These are phyloP conservation scores for Globisporangium radiosum DNA, from an alignment of 352 stramenopile species.

Conservation along the genomic window DNA sequence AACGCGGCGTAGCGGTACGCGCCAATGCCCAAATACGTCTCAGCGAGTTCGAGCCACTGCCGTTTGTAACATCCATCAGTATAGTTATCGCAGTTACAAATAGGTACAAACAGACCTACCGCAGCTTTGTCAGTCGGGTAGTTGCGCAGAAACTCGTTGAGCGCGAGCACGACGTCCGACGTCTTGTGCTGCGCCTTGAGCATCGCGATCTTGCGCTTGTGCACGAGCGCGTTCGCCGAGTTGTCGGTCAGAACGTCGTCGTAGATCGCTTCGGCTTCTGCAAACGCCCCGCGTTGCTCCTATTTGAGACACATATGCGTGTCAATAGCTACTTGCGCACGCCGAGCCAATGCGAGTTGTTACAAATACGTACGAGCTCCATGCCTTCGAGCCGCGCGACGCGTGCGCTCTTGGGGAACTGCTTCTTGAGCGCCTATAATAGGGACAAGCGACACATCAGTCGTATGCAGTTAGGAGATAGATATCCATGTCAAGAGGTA, in stretches of 20 bases:
- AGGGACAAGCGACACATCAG: background rate
- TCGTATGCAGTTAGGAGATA: background rate
- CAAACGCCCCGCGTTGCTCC: slow-evolving; percentile 48
- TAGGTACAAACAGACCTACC: slow-evolving; percentile 18
- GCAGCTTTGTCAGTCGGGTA: slow-evolving; percentile 52
- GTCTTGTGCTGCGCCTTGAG: slow-evolving; percentile 63
- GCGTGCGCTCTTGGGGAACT: slow-evolving; percentile 57
- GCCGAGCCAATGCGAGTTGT: background rate
- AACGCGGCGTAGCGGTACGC: slow-evolving; percentile 56
- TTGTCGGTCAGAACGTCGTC: slow-evolving; percentile 50
- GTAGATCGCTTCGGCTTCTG: slow-evolving; percentile 51
- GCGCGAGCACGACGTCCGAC: slow-evolving; percentile 36
- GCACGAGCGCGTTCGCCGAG: slow-evolving; percentile 46
- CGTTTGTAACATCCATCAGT: no score
- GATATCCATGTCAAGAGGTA: background rate
- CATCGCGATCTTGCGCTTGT: slow-evolving; percentile 61
- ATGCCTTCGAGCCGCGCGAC: slow-evolving; percentile 54
- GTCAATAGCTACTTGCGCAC: background rate
- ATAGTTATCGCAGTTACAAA: no score
- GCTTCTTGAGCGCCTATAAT: slow-evolving; percentile 30
- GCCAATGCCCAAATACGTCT: slow-evolving; percentile 46
- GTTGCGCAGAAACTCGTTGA: slow-evolving; percentile 52
- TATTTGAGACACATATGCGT: background rate
- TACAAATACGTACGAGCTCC: slow-evolving; percentile 20
- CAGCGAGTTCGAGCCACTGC: slow-evolving; percentile 57